phyloP scores from a whole-genome alignment of 371 early-diverging fungal species.

The Rhizopus stolonifer region DNA sequence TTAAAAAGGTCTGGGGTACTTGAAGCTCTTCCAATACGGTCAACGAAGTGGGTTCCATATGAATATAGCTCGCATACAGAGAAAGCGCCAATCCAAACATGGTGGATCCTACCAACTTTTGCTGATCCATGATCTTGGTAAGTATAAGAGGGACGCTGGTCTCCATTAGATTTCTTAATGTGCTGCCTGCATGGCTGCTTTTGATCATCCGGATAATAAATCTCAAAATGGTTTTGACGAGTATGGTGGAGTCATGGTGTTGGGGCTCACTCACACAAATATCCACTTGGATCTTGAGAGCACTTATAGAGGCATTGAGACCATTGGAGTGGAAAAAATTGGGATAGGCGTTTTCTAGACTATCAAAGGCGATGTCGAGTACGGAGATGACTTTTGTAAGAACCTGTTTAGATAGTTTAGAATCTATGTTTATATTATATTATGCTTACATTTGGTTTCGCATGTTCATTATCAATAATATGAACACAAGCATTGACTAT shows the following conservation, averaged over 20 bases:
- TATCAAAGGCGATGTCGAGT: slow-evolving; percentile 79
- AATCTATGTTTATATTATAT: neutral
- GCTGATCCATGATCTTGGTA: slow-evolving; percentile 66
- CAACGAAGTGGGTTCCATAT: slow-evolving; percentile 94
- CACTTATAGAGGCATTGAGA: slow-evolving; percentile 65
- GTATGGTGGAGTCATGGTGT: slow-evolving; percentile 22
- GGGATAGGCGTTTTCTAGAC: slow-evolving; percentile 68
- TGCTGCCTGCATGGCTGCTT: slow-evolving; percentile 79
- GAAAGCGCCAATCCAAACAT: slow-evolving; percentile 79
- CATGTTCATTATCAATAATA: slow-evolving; percentile 43
- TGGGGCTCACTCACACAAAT: slow-evolving; percentile 28
- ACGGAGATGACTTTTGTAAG: slow-evolving; percentile 72
- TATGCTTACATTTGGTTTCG: slow-evolving; percentile 52
- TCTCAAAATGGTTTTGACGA: slow-evolving; percentile 82
- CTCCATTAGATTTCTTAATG: slow-evolving; percentile 92
- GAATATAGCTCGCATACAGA: slow-evolving; percentile 92
- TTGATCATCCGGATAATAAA: slow-evolving; percentile 94
- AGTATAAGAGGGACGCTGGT: slow-evolving; percentile 78
- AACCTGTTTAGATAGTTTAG: slow-evolving; percentile 27
- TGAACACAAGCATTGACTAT: slow-evolving; percentile 75
- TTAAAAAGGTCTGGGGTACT: slow-evolving; percentile 82
- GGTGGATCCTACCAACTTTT: slow-evolving; percentile 70
- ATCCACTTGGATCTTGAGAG: slow-evolving; percentile 70
- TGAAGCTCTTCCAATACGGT: slow-evolving; percentile 86
- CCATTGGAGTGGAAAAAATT: slow-evolving; percentile 83